Conservation (phyloP, 2,329 filamentous ascomycete species). For the Scedosporium minutisporum region DNA sequence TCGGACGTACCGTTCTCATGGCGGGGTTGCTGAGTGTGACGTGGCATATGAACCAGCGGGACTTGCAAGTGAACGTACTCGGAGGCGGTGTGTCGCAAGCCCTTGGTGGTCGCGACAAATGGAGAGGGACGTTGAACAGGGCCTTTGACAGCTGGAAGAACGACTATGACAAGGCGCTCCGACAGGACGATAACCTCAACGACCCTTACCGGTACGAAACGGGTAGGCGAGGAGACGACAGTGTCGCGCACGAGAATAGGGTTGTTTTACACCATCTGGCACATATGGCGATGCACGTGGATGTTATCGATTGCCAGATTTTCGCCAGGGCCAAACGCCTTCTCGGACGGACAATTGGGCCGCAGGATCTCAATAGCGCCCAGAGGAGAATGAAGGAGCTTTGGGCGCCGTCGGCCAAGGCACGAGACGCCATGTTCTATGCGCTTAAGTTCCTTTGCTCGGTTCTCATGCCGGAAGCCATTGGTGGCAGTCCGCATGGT, state of each 20-base stretch:
- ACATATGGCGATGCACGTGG: conserved; percentile 96
- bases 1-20: conserved; percentile 90
- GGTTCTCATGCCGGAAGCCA: conserved; percentile 58
- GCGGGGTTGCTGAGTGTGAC: conserved; percentile 85
- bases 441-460: conserved; percentile 79
- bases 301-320: conserved; percentile 95
- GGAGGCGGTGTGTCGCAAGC: conserved; percentile 63
- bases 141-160: conserved; percentile 92
- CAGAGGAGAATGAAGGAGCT: conserved; percentile 74
- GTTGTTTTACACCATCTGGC: conserved; percentile 88
- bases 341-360: conserved; percentile 74
- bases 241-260: conserved; percentile 70
- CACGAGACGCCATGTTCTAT: conserved; percentile 85
- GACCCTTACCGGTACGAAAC: conserved; percentile 47
- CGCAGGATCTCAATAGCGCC: conserved; percentile 69
- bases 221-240: conserved; percentile 52
- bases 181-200: conserved; percentile 42
- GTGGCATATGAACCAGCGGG: conserved; percentile 96
- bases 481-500: conserved; percentile 18
- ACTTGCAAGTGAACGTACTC: conserved; percentile 82
- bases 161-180: conserved; percentile 77
- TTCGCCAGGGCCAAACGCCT: conserved; percentile 81
- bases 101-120: conserved; percentile 80
- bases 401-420: conserved; percentile 83
- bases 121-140: conserved; percentile 73